Percentiles rank a stretch among this genome's conserved stretches.
Conservation (phyloP, 345 rosid genomes). For the Pistacia atlantica region DNA sequence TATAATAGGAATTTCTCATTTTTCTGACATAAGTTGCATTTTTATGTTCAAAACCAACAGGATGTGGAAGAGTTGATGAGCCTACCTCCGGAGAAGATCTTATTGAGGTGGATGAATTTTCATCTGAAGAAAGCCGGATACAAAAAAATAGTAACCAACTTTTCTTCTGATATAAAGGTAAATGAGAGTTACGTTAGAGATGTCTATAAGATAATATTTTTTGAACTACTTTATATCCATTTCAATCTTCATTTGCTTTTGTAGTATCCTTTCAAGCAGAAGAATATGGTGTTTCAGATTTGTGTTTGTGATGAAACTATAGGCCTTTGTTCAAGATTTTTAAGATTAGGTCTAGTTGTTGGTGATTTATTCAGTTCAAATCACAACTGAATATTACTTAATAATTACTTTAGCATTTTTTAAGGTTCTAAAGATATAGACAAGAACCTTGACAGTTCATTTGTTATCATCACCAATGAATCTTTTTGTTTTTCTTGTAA, state of each 20-base stretch:
- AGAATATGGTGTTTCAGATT: not conserved
- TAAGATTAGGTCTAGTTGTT: constrained; percentile 1
- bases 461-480: not conserved
- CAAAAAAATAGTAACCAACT: constrained; percentile 79
- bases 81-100: constrained; percentile 96
- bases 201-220: not conserved
- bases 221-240: not conserved
- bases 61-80: constrained; percentile 99
- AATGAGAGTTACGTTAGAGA: not conserved
- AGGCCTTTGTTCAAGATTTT: not conserved
- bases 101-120: constrained; percentile 98
- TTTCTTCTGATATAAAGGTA: constrained; percentile 98
- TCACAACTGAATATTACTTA: not conserved
- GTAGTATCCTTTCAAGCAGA: not conserved
- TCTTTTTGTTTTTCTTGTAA: not conserved
- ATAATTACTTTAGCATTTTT: not conserved
- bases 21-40: constrained; percentile 11
- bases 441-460: not conserved
- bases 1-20: not conserved
- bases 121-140: constrained; percentile 79
- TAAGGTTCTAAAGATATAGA: not conserved
- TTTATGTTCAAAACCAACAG: constrained; percentile 39
- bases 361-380: not conserved
- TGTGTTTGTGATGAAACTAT: not conserved
- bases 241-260: not conserved